These are phyloP conservation scores for Gastrolobium villosum DNA, from an alignment of 306 rosid species.

Conservation along the genomic window DNA sequence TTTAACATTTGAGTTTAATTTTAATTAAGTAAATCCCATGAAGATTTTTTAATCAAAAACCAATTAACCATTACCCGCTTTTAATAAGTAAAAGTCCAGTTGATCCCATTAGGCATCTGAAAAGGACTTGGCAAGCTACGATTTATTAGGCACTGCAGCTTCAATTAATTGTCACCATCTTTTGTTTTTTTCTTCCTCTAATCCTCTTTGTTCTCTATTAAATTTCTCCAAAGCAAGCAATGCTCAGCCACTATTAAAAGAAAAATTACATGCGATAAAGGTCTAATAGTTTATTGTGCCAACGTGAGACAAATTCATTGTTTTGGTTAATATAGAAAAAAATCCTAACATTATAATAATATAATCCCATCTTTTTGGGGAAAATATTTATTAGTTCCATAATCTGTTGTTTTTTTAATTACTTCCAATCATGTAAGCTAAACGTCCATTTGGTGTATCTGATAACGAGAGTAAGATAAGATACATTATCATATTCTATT, in stretches of 20 bases:
- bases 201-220: not conserved
- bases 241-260: not conserved
- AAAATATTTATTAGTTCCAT: too few relatives aligned
- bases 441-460: too few relatives aligned
- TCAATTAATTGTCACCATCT: not conserved
- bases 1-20: not conserved
- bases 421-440: too few relatives aligned
- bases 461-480: too few relatives aligned
- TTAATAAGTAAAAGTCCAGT: not conserved
- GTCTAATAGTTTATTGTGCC: not conserved
- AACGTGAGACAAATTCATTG: too few relatives aligned
- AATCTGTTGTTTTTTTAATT: too few relatives aligned
- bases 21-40: not conserved
- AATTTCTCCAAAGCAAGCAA: not conserved
- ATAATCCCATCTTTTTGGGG: too few relatives aligned
- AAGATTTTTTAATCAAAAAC: not conserved
- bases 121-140: not conserved
- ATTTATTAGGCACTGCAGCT: conserved; percentile 9
- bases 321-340: too few relatives aligned
- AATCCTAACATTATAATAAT: too few relatives aligned
- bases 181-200: not conserved
- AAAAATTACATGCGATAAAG: not conserved
- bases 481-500: too few relatives aligned
- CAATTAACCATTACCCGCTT: not conserved
- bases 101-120: not conserved